phyloP scores from a whole-genome alignment of 129 eudicot species.

The Lactuca saligna region DNA sequence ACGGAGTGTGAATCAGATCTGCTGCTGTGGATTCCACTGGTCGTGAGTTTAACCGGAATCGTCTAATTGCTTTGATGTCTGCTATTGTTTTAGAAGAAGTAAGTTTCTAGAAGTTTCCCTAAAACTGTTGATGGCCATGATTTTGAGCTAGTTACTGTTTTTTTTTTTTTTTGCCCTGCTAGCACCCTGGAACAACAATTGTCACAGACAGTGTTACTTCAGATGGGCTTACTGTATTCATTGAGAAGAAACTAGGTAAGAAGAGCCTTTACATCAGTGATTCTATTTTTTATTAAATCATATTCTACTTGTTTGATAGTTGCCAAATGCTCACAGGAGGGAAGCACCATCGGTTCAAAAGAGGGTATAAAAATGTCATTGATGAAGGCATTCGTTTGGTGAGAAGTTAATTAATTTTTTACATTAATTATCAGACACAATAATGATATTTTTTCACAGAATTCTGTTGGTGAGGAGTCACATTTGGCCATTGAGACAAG shows the following conservation, averaged over 20 bases:
- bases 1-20: slow-evolving; percentile 55
- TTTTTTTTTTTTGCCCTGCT: slow-evolving; percentile 24
- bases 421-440: not conserved
- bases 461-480: slow-evolving; percentile 94
- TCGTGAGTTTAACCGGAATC: slow-evolving; percentile 85
- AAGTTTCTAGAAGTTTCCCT: slow-evolving; percentile 25
- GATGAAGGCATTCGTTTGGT: slow-evolving; percentile 97
- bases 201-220: slow-evolving; percentile 99
- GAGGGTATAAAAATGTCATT: slow-evolving; percentile 96
- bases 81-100: slow-evolving; percentile 97
- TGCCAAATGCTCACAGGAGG: slow-evolving; percentile 60
- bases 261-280: not conserved
- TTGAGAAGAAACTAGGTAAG: slow-evolving; percentile 87
- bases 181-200: slow-evolving; percentile 99
- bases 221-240: slow-evolving; percentile 84
- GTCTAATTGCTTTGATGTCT: slow-evolving; percentile 90
- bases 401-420: slow-evolving; percentile 15
- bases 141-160: slow-evolving; percentile 25
- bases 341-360: slow-evolving; percentile 85
- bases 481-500: slow-evolving; percentile 98
- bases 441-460: slow-evolving; percentile 39
- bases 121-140: slow-evolving; percentile 6
- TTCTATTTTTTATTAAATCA: no score
- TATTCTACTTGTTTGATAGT: slow-evolving; percentile 17
- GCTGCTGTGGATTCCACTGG: slow-evolving; percentile 98